Evolutionary conservation across 345 rosid genomes (phyloP).

Genomic region (Chamaenerion angustifolium): DNA sequence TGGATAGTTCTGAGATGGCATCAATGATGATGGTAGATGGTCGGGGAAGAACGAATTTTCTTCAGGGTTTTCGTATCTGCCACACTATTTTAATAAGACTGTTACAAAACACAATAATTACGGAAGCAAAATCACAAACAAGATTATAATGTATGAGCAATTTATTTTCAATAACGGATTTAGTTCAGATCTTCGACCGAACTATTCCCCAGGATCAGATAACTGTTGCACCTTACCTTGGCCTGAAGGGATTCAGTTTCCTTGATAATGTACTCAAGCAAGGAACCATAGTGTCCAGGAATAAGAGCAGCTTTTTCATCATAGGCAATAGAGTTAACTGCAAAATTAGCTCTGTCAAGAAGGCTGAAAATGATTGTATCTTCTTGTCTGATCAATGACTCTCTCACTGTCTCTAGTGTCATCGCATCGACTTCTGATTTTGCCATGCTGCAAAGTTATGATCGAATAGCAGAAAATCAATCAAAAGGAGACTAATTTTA

Average conservation of each 20-base stretch:
- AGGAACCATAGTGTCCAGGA: constrained; percentile 33
- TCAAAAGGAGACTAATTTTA: too few species aligned
- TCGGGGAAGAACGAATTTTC: constrained; percentile 79
- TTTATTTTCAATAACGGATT: too few species aligned
- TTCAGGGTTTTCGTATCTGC: constrained; percentile 69
- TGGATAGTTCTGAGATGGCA: constrained; percentile 29
- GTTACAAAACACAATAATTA: too few species aligned
- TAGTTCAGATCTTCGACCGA: too few species aligned
- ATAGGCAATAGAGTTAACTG: constrained; percentile 31
- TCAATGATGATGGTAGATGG: constrained; percentile 25
- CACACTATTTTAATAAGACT: constrained; percentile 56
- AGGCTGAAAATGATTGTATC: constrained; percentile 59
- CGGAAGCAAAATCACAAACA: background rate
- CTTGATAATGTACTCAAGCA: constrained; percentile 35
- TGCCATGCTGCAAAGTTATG: too few species aligned
- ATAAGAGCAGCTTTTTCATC: constrained; percentile 14
- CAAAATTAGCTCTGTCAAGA: constrained; percentile 68
- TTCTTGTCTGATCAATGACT: constrained; percentile 67
- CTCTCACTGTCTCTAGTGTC: constrained; percentile 46
- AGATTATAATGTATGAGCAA: background rate
- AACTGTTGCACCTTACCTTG: too few species aligned
- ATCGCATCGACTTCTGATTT: constrained; percentile 2
- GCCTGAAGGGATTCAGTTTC: constrained; percentile 55
- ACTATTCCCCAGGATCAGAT: too few species aligned
- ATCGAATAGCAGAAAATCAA: too few species aligned